A percentile compares a stretch with the other conserved stretches of the same genome.
Evolutionary conservation across 83 land plant species (phyloP).

Genomic region (Thuja plicata): DNA sequence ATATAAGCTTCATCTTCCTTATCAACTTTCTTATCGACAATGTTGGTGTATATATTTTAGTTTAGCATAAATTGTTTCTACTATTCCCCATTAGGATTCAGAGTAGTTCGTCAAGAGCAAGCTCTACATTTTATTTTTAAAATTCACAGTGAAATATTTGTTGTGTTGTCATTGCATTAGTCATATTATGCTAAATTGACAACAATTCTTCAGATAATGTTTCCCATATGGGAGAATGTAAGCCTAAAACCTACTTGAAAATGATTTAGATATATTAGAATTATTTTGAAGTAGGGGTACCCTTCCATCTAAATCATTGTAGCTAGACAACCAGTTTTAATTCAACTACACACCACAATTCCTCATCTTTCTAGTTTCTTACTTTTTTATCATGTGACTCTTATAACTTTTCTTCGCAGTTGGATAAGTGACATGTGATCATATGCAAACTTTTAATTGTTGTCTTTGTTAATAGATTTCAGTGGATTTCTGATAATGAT

Average conservation of each 20-base stretch:
- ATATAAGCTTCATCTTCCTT: conserved; percentile 1
- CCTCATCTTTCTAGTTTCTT: neutral
- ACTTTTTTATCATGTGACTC: neutral
- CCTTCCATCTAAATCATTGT: neutral
- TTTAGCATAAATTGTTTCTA: neutral
- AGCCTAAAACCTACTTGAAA: neutral
- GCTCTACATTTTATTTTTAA: neutral
- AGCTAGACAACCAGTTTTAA: too few species aligned
- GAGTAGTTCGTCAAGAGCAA: neutral
- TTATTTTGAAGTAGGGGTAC: neutral
- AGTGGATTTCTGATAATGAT: too few species aligned
- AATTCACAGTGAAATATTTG: neutral
- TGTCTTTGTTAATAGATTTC: too few species aligned
- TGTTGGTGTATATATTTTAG: neutral
- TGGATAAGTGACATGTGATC: too few species aligned
- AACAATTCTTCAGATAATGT: neutral
- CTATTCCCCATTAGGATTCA: neutral
- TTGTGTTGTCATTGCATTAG: neutral
- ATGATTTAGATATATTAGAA: neutral
- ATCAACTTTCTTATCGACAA: neutral
- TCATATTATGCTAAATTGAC: neutral
- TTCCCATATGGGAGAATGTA: neutral
- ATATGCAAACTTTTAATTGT: too few species aligned
- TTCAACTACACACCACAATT: too few species aligned
- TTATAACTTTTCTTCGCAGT: too few species aligned